Base-by-base conservation (phyloP, 768 basidiomycete species). In the Leccinum sublutescens region DNA sequence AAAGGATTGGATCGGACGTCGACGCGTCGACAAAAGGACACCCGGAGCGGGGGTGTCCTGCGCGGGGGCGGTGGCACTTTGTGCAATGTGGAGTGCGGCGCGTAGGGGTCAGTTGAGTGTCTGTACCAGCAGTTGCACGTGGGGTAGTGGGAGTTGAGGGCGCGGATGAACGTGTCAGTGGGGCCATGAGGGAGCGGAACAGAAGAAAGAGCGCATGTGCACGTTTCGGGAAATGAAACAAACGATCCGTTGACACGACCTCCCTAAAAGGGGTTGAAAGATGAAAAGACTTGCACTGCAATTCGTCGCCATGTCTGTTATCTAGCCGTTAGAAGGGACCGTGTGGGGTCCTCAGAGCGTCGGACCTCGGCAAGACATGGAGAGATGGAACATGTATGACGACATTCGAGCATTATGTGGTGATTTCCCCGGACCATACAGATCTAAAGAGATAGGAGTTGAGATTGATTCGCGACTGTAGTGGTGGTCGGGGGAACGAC, bases 31-130 rank as follows among this genome's bases (percentile, higher is more conserved):
- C 70, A 57, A 72, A 79, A 1, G 85, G 84, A 65, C 86, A 87
- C 10, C 85, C 85, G 0, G 82, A 82, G 49, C 85, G 83, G 17
- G 86, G 86, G 66, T 87, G 86, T 0, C 85, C 85, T 25, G 74
- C 76, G 55, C 78, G 76, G 0, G 84, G 82, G 23, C 79, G 79
- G 55, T 77, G 75, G 69, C 86, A 87, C 64, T 81, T 82, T 48
- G 72, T 78, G 70, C 85, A 87, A 50, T 74, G 78, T 36, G 80
- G 86, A 2, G 68, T 65, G 54, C 84, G 85, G 47, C 84, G 82
- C 5, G 82, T 68, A 3, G 76, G 71, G n/a, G 76, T 70, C 17
- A 50, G 25, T 21, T 49, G 56, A 33, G 56, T 51, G 23, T 50
- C 50, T 6, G 63, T 50, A 23, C 40, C 52, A 9, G 58, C 50